Evolutionary conservation across 441 rosid genomes (phyloP).

Genomic region (Gossypium schwendimanii): DNA sequence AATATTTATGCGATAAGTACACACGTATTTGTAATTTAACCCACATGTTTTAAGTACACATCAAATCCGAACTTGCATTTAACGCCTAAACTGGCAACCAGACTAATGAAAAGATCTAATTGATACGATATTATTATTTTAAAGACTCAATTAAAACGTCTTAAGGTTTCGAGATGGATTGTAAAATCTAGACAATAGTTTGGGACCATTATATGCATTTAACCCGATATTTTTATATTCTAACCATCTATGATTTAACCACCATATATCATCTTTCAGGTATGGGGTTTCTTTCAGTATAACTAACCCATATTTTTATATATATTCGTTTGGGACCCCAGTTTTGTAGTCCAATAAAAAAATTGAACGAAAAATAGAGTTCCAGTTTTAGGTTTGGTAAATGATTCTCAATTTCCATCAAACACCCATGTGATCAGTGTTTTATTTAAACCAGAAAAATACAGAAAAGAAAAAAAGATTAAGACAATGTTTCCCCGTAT

Average conservation of each 20-base stretch:
- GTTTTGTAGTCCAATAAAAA: background rate
- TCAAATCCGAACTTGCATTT: too few relatives aligned
- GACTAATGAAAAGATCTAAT: too few relatives aligned
- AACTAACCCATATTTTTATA: background rate
- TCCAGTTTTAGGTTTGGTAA: conserved; percentile 21
- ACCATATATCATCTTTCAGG: background rate
- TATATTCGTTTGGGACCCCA: background rate
- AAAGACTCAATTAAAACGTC: too few relatives aligned
- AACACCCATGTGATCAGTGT: conserved; percentile 27
- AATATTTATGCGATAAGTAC: too few relatives aligned
- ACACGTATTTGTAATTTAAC: too few relatives aligned
- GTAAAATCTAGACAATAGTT: too few relatives aligned
- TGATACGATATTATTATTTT: too few relatives aligned
- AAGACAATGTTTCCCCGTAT: conserved; percentile 23
- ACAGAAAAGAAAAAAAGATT: conserved; percentile 10
- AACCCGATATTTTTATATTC: background rate
- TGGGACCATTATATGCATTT: too few relatives aligned
- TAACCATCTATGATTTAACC: background rate
- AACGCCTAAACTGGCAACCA: too few relatives aligned
- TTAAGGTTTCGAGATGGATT: too few relatives aligned
- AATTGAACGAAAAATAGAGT: background rate
- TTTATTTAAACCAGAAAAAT: conserved; percentile 26
- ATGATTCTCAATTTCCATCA: conserved; percentile 21
- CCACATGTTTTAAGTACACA: too few relatives aligned
- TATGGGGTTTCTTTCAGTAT: conserved; percentile 10